These are phyloP conservation scores for Didymella pinodella DNA, from an alignment of 2,329 filamentous ascomycete genomes.

Conservation along the genomic window DNA sequence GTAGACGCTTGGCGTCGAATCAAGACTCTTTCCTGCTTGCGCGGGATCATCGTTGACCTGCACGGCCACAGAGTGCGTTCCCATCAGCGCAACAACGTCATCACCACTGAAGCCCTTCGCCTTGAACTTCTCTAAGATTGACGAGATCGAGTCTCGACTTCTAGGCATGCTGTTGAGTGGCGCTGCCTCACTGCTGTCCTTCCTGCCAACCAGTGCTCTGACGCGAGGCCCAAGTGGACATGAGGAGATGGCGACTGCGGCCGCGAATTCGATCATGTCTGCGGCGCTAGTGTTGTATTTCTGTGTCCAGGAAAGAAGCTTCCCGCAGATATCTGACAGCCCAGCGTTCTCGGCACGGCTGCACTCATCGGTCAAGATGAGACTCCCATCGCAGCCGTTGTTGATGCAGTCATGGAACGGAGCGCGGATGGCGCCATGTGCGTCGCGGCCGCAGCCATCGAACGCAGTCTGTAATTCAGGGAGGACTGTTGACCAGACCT, in stretches of 20 bases:
- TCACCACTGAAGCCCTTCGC: conserved; percentile 38
- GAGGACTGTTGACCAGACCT: conserved; percentile 31
- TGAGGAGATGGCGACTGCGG: conserved; percentile 30
- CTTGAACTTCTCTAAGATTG: conserved; percentile 34
- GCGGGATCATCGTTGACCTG: conserved; percentile 39
- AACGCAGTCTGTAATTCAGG: conserved; percentile 29
- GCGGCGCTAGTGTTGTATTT: conserved; percentile 48
- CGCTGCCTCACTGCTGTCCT: conserved; percentile 29
- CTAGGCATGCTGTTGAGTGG: conserved; percentile 24
- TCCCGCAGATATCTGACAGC: conserved; percentile 52
- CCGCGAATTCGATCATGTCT: conserved; percentile 43
- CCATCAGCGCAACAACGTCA: conserved; percentile 47
- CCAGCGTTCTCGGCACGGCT: conserved; percentile 53
- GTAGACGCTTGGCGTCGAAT: conserved; percentile 40
- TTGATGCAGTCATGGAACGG: conserved; percentile 44
- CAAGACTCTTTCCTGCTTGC: conserved; percentile 34
- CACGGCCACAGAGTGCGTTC: conserved; percentile 40
- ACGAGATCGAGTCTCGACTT: conserved; percentile 26
- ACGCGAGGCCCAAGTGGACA: conserved; percentile 38
- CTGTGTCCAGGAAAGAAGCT: conserved; percentile 49
- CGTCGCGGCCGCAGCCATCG: conserved; percentile 29
- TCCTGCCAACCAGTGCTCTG: conserved; percentile 32
- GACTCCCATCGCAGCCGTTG: conserved; percentile 38
- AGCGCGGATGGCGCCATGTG: conserved; percentile 34
- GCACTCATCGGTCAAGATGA: conserved; percentile 39